Base-by-base conservation (phyloP, 805 yeast genomes). In the Ogataea degrootiae region DNA sequence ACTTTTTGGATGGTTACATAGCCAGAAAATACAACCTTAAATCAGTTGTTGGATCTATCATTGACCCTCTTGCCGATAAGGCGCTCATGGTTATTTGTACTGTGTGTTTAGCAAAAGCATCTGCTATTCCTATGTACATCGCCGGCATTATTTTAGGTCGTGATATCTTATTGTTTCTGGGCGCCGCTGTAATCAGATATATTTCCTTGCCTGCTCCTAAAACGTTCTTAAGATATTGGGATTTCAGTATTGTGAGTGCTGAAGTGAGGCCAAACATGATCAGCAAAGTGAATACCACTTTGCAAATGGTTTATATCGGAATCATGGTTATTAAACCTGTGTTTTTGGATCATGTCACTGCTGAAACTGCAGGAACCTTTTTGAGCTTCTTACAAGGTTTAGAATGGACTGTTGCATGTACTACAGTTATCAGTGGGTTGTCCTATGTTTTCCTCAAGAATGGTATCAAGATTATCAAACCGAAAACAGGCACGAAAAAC, bases 41-140 rank as follows among this genome's bases (percentile, higher is more conserved):
- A 58, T 82, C 96, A 1, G 83, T 87, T 1, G 77, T 90, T 6
- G 99, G 99, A 0, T 84, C 96, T 0, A 83, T 94, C 15, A 71
- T 95, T 34, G 99, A 94, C 60, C 99, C 99, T 0, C 74, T 89
- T 69, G 99, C 99, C 0, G 99, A 94, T 63, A 94, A 94, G 63
- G 72, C 86, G 15, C 72, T 94, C 41, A 90, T 94, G 97, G 76
- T 92, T 19, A 80, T 87, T 0, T 80, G 96, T 44, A 91, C 98
- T 0, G 73, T 83, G 0, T 81, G 96, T 44, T 68, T 94, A 48
- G 82, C 92, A 0, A 76, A 82, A 55, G 70, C 83, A 12, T 75
- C 82, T 43, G 72, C 77, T 17, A 84, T 94, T 58, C 98, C 99
- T 0, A 59, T 77, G 35, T 78, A 75, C 61, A 72, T 79, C 21